Conservation (phyloP, 768 basidiomycete genomes). For the Hebeloma cylindrosporum region DNA sequence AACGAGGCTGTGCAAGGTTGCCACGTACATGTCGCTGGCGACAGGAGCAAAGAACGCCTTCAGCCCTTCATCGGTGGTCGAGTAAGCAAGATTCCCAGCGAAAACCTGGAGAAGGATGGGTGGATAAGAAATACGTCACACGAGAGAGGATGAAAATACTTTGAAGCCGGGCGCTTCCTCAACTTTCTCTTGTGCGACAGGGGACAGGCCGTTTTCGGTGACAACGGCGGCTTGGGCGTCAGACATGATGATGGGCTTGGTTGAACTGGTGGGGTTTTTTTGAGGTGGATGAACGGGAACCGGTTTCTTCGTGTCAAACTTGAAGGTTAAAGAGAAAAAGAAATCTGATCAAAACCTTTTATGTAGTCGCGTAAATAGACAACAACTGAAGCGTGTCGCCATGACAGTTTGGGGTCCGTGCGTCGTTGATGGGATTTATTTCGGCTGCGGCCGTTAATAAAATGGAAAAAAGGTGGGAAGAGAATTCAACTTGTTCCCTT, state of each 20-base stretch:
- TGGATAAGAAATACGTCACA: constrained; percentile 21
- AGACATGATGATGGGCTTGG: constrained; percentile 68
- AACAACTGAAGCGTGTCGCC: constrained; percentile 35
- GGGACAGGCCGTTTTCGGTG: constrained; percentile 82
- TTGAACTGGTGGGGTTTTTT: constrained; percentile 56
- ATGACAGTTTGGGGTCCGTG: constrained; percentile 35
- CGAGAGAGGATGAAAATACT: constrained; percentile 42
- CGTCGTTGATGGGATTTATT: constrained; percentile 5
- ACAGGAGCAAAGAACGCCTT: constrained; percentile 91
- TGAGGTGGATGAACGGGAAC: constrained; percentile 58
- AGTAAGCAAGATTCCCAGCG: constrained; percentile 93
- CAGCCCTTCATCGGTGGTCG: constrained; percentile 92
- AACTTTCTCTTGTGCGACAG: constrained; percentile 67
- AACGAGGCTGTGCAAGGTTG: constrained; percentile 43
- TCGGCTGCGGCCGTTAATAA: constrained; percentile 17
- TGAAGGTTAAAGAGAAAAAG: constrained; percentile 72
- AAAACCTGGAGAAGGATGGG: constrained; percentile 63
- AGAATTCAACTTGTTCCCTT: background rate
- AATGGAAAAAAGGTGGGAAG: constrained; percentile 4
- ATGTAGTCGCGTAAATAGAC: constrained; percentile 37
- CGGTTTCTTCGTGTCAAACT: constrained; percentile 84
- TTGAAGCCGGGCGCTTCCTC: constrained; percentile 82
- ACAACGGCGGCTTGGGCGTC: constrained; percentile 87
- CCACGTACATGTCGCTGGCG: constrained; percentile 81
- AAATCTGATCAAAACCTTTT: constrained; percentile 29